Percentiles rank a stretch among this genome's conserved stretches.
Evolutionary conservation across 495 filamentous ascomycete species (phyloP).

Genomic region (Xylaria scruposa): DNA sequence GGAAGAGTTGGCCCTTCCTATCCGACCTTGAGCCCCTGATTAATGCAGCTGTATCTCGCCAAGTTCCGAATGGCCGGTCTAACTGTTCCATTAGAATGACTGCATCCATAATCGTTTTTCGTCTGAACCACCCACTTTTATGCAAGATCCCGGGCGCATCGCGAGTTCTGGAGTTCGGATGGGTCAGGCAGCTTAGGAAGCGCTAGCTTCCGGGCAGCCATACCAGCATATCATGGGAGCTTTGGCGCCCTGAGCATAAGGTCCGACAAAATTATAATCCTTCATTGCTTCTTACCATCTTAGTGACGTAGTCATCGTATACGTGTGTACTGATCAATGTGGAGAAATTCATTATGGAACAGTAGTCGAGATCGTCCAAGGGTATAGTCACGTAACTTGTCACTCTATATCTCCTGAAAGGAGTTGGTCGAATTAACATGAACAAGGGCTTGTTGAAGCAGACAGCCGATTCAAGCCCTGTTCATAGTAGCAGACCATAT

Average conservation of each 20-base stretch:
- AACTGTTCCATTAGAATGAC: slow-evolving; percentile 34
- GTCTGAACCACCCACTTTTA: slow-evolving; percentile 21
- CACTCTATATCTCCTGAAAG: slow-evolving; percentile 9
- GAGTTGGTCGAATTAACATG: slow-evolving; percentile 14
- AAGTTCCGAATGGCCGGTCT: slow-evolving; percentile 36
- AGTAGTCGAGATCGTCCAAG: slow-evolving; percentile 11
- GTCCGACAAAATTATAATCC: neutral
- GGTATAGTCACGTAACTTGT: slow-evolving; percentile 19
- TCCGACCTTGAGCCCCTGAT: slow-evolving; percentile 31
- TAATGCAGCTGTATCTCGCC: slow-evolving; percentile 29
- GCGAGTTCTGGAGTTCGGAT: slow-evolving; percentile 25
- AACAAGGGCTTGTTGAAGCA: slow-evolving; percentile 20
- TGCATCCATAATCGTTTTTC: slow-evolving; percentile 24
- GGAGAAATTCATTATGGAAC: slow-evolving; percentile 2
- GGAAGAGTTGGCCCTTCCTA: slow-evolving; percentile 28
- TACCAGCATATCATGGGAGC: slow-evolving; percentile 11
- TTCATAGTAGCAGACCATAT: slow-evolving; percentile 16
- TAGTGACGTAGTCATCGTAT: neutral
- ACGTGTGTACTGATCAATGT: neutral
- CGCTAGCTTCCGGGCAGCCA: slow-evolving; percentile 17
- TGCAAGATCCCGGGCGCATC: slow-evolving; percentile 30
- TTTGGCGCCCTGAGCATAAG: slow-evolving; percentile 7
- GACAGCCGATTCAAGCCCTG: slow-evolving; percentile 12
- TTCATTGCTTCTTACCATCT: slow-evolving; percentile 2
- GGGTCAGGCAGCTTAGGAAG: slow-evolving; percentile 23